These are phyloP conservation scores for Flaveria robusta DNA, from an alignment of 129 eudicot species.

Conservation along the genomic window DNA sequence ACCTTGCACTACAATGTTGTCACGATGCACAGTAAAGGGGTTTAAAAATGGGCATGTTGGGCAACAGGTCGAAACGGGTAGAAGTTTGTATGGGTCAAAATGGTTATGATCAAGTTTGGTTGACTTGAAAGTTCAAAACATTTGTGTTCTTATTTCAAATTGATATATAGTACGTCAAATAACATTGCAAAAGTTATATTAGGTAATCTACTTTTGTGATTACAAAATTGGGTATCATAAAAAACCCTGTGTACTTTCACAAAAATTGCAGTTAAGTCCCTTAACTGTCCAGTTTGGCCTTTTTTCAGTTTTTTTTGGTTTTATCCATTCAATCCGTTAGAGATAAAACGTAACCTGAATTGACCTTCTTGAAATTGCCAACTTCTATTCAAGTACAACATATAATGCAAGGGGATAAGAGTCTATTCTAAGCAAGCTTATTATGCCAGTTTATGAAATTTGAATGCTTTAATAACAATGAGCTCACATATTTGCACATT, in stretches of 20 bases:
- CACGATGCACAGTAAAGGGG: neutral
- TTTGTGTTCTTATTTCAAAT: neutral
- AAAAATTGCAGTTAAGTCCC: neutral
- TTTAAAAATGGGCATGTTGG: neutral
- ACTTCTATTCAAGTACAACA: neutral
- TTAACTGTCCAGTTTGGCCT: neutral
- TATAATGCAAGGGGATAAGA: neutral
- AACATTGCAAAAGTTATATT: neutral
- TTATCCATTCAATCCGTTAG: neutral
- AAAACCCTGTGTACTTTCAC: neutral
- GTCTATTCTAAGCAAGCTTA: neutral
- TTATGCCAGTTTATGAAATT: conserved; percentile 2
- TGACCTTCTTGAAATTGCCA: neutral
- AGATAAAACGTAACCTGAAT: neutral
- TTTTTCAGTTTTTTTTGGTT: neutral
- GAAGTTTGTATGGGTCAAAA: neutral
- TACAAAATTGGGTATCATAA: neutral
- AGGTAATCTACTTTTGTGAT: neutral
- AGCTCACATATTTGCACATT: conserved; percentile 3
- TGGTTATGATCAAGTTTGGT: neutral
- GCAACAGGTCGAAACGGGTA: neutral
- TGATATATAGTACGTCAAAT: neutral
- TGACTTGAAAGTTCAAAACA: neutral
- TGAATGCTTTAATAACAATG: neutral
- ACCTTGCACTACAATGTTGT: neutral